phyloP scores from a whole-genome alignment of 371 early-diverging fungal genomes.

The Circinella minor region DNA sequence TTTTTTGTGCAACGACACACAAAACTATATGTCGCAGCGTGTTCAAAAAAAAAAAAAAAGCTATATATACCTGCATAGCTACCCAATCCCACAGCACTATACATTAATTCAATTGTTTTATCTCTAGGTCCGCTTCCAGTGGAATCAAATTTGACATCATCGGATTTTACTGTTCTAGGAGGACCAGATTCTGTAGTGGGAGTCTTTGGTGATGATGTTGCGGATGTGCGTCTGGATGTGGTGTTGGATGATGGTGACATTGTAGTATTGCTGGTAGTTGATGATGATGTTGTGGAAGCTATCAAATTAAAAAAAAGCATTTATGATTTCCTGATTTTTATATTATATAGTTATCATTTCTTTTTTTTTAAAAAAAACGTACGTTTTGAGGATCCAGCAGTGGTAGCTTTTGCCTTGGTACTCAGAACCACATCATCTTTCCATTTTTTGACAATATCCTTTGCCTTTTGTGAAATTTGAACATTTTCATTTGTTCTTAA shows the following conservation, averaged over 20 bases:
- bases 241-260: constrained; percentile 12
- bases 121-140: constrained; percentile 81
- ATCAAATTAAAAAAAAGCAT: no score
- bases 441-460: constrained; percentile 81
- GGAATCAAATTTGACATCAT: constrained; percentile 60
- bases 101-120: constrained; percentile 85
- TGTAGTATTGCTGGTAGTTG: not conserved
- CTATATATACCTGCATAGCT: constrained; percentile 64
- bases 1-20: not conserved
- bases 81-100: constrained; percentile 77
- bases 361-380: not conserved
- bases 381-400: constrained; percentile 25
- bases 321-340: no score
- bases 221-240: constrained; percentile 4
- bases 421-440: constrained; percentile 63
- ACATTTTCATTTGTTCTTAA: constrained; percentile 65
- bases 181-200: constrained; percentile 39
- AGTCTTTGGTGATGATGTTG: constrained; percentile 30
- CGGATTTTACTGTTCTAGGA: constrained; percentile 64
- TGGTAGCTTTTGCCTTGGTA: constrained; percentile 26
- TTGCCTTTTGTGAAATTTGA: constrained; percentile 65
- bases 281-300: not conserved
- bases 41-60: not conserved
- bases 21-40: not conserved
- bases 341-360: no score